Evolutionary conservation across 75 land plant species (phyloP), one percentile per base, ranked within the genome.

Genomic region (Picea glauca): DNA sequence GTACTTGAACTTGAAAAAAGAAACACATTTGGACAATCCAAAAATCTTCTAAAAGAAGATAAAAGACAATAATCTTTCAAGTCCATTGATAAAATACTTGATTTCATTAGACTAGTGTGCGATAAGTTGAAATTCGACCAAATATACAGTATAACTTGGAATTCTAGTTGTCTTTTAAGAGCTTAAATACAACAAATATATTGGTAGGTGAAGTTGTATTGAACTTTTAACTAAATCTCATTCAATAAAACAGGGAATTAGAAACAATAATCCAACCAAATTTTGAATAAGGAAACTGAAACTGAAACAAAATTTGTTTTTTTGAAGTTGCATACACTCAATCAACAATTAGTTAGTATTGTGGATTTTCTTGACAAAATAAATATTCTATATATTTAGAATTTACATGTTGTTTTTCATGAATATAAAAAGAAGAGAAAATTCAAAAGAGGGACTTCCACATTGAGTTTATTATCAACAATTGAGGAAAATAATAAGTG

Each of bases 1-100:
- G 54, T 15, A 70, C 43, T 38, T 70, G 40, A 70, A n/a, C 20
- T 70, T 70, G 73, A 26, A 40, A 21, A 70, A 40, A 70, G 73
- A 8, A 43, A 4, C 40, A 1, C 13, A 70, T 9, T 70, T 43
- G 33, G 50, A 40, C 74, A 70, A 70, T 43, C 50, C 40, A 40
- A 50, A 68, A 50, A 68, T 43, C 74, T 43, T n/a, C 23, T 43
- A 70, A 70, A 43, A 66, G 43, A n/a, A 33, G 43, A 66, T 32
- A 66, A 33, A 15, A 32, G 40, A 32, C 7, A 33, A 1, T 17
- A 17, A 33, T 4, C 7, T 33, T 66, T 15, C 18, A 66, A 17
- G 20, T 13, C 35, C 70, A 4, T 1, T 66, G 7, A 33, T 1
- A 17, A 66, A 66, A 1, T 17, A 35, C 43, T 66, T 33, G 7